Percentiles rank a stretch among this genome's conserved stretches.
Evolutionary conservation across 345 rosid species (phyloP).

Genomic region (Gossypium stocksii): DNA sequence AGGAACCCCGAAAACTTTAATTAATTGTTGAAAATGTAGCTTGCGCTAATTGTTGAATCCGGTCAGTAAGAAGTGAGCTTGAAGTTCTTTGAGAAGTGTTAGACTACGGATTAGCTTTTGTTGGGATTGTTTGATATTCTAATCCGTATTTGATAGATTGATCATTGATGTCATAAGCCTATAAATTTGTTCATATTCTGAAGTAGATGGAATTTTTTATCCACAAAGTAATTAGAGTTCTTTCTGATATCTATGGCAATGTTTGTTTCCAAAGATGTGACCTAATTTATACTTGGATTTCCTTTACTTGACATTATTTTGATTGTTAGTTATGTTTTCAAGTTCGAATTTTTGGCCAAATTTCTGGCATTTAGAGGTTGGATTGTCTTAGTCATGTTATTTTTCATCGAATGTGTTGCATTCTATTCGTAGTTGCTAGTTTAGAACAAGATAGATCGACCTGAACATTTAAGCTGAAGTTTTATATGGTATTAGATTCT

Average conservation of each 20-base stretch:
- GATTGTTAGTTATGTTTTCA: conserved; percentile 9
- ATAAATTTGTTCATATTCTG: conserved; percentile 6
- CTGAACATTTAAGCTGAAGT: neutral
- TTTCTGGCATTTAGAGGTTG: neutral
- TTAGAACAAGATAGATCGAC: neutral
- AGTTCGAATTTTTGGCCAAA: neutral
- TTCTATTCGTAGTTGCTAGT: neutral
- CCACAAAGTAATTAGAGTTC: neutral
- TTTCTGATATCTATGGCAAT: neutral
- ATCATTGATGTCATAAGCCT: neutral
- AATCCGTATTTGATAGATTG: neutral
- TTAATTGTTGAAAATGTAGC: conserved; percentile 3
- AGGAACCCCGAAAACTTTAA: conserved; percentile 7
- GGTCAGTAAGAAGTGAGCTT: neutral
- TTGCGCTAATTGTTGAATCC: neutral
- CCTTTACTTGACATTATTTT: neutral
- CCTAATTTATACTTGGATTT: neutral
- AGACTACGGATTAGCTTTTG: neutral
- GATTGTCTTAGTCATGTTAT: neutral
- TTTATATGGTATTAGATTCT: conserved; percentile 15
- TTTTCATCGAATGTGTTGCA: no score
- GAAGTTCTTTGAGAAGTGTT: neutral
- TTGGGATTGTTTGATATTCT: conserved; percentile 8
- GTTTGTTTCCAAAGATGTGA: neutral
- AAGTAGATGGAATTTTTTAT: no score